A percentile compares a stretch with the other conserved stretches of the same genome.
phyloP scores from a whole-genome alignment of 345 rosid species.

The Acer saccharum region DNA sequence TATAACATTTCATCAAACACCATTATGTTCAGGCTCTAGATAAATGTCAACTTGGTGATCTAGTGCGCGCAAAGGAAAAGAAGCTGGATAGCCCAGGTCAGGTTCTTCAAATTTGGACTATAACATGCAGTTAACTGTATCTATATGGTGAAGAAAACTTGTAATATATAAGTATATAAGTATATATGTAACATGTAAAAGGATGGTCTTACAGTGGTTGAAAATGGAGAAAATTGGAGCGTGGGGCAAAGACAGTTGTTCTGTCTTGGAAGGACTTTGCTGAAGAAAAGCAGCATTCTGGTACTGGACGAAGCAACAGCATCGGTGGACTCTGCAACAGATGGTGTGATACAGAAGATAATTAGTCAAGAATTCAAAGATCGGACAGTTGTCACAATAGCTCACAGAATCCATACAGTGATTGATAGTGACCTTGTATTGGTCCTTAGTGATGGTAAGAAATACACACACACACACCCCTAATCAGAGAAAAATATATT shows the following conservation, averaged over 20 bases:
- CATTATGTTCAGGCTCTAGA: conserved; percentile 57
- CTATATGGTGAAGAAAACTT: background rate
- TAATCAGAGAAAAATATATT: background rate
- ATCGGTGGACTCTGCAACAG: conserved; percentile 92
- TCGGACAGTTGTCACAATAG: conserved; percentile 88
- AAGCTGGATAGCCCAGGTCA: conserved; percentile 75
- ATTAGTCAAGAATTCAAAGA: conserved; percentile 75
- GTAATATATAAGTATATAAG: conserved; percentile 3
- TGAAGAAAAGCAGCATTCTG: conserved; percentile 82
- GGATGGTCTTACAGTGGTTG: conserved; percentile 50
- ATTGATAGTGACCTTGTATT: conserved; percentile 86
- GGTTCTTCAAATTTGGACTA: conserved; percentile 6
- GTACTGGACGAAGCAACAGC: conserved; percentile 96
- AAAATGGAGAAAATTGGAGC: conserved; percentile 96
- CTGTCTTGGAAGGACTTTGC: conserved; percentile 84
- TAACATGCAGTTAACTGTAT: background rate
- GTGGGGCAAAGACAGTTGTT: conserved; percentile 83
- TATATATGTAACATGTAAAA: background rate
- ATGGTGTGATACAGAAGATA: conserved; percentile 77
- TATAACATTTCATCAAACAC: conserved; percentile 2
- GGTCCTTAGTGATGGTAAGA: conserved; percentile 94
- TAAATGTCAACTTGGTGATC: conserved; percentile 81
- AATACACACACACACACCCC: background rate
- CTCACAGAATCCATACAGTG: conserved; percentile 92
- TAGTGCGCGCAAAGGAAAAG: conserved; percentile 65